Conservation (phyloP, 768 basidiomycete genomes). For the Pleurotus giganteus region DNA sequence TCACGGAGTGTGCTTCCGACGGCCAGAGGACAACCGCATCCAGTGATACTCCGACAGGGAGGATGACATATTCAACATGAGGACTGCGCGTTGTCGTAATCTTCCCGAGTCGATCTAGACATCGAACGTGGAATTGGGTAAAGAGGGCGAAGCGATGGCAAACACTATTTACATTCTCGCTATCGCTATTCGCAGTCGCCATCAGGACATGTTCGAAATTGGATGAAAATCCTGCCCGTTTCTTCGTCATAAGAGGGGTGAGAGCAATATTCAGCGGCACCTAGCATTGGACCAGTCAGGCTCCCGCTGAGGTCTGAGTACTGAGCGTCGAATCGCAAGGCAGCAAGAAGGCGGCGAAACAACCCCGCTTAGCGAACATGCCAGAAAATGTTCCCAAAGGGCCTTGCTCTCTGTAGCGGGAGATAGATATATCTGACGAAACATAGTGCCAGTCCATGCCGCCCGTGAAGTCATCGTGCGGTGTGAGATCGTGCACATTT, state of each 20-base stretch:
- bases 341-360: background rate
- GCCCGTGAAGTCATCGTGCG: background rate
- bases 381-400: background rate
- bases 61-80: too few species aligned
- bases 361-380: background rate
- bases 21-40: too few species aligned
- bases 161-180: background rate
- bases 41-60: too few species aligned
- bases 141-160: too few species aligned
- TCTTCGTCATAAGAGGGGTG: constrained; percentile 3
- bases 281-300: background rate
- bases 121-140: too few species aligned
- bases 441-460: background rate
- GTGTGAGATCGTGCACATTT: background rate
- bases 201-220: background rate
- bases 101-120: too few species aligned
- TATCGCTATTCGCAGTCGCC: background rate
- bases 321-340: background rate
- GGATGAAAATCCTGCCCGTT: background rate
- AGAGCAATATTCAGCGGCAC: background rate
- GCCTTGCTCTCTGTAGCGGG: background rate
- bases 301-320: background rate
- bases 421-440: background rate
- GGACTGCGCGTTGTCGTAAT: too few species aligned
- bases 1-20: too few species aligned